Evolutionary conservation across 768 basidiomycete species (phyloP).

Genomic region (Arthromyces matolae): DNA sequence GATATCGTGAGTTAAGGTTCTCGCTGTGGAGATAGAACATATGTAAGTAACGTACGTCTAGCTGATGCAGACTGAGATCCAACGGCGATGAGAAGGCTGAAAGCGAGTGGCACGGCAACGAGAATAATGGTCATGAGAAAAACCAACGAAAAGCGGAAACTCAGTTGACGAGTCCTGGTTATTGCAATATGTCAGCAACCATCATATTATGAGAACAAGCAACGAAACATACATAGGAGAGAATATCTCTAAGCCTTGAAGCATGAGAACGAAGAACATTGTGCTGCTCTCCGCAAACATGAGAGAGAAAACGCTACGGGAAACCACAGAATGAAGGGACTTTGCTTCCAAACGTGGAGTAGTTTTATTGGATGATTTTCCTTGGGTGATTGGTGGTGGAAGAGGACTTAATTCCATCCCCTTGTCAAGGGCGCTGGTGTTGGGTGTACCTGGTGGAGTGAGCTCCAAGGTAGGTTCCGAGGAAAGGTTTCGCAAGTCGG

Average conservation of each 20-base stretch:
- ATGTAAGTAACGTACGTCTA: constrained; percentile 21
- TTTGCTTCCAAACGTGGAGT: constrained; percentile 8
- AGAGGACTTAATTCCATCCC: constrained; percentile 37
- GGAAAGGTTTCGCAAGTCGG: constrained; percentile 50
- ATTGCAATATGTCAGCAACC: background rate
- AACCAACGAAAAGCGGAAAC: constrained; percentile 67
- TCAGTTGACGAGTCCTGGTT: constrained; percentile 54
- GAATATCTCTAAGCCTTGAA: constrained; percentile 60
- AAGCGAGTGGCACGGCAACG: constrained; percentile 61
- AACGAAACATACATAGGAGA: constrained; percentile 44
- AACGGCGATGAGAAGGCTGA: constrained; percentile 54
- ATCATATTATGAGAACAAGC: background rate
- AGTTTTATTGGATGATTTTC: constrained; percentile 18
- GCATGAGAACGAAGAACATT: constrained; percentile 67
- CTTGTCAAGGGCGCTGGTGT: constrained; percentile 16
- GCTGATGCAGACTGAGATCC: constrained; percentile 23
- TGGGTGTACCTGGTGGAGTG: constrained; percentile 17
- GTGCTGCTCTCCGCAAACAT: constrained; percentile 75
- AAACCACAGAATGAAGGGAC: constrained; percentile 50
- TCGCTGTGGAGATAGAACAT: too few relatives aligned
- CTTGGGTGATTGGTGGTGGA: constrained; percentile 34
- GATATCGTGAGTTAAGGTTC: background rate
- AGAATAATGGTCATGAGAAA: constrained; percentile 59
- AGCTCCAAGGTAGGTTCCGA: constrained; percentile 21
- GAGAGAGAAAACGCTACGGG: constrained; percentile 59